phyloP scores from a whole-genome alignment of 345 rosid genomes.

The Limnanthes douglasii region DNA sequence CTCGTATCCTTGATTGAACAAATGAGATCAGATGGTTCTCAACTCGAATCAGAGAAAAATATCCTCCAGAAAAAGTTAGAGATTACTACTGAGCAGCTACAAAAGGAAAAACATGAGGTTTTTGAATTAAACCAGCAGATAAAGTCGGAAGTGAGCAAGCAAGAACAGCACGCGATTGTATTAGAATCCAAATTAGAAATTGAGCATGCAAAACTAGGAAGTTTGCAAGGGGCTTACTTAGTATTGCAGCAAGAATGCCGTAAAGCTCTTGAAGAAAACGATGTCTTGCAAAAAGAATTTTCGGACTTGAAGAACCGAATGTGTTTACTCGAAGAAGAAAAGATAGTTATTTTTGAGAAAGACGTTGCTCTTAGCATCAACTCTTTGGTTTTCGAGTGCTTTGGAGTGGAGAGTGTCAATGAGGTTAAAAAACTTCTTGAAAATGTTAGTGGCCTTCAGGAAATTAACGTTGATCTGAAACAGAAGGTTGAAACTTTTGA shows the following conservation, averaged over 20 bases:
- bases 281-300: slow-evolving; percentile 24
- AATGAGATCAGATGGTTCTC: slow-evolving; percentile 32
- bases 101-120: slow-evolving; percentile 40
- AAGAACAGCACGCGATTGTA: slow-evolving; percentile 22
- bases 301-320: slow-evolving; percentile 32
- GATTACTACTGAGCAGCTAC: slow-evolving; percentile 19
- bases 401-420: slow-evolving; percentile 35
- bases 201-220: slow-evolving; percentile 22
- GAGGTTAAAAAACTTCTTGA: slow-evolving; percentile 33
- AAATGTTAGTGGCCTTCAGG: slow-evolving; percentile 19
- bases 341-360: slow-evolving; percentile 27
- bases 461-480: slow-evolving; percentile 23
- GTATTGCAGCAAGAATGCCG: slow-evolving; percentile 35
- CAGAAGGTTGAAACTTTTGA: slow-evolving; percentile 31
- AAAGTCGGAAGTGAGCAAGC: slow-evolving; percentile 27
- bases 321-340: slow-evolving; percentile 43
- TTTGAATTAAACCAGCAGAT: slow-evolving; percentile 41
- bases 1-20: slow-evolving; percentile 40
- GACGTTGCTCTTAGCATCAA: slow-evolving; percentile 27
- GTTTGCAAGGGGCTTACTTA: slow-evolving; percentile 32
- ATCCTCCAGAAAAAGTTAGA: slow-evolving; percentile 29
- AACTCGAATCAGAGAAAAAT: slow-evolving; percentile 34
- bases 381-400: slow-evolving; percentile 35
- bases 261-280: slow-evolving; percentile 28
- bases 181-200: slow-evolving; percentile 26